Conservation (phyloP, 2,329 filamentous ascomycete species). For the Alternaria solani region DNA sequence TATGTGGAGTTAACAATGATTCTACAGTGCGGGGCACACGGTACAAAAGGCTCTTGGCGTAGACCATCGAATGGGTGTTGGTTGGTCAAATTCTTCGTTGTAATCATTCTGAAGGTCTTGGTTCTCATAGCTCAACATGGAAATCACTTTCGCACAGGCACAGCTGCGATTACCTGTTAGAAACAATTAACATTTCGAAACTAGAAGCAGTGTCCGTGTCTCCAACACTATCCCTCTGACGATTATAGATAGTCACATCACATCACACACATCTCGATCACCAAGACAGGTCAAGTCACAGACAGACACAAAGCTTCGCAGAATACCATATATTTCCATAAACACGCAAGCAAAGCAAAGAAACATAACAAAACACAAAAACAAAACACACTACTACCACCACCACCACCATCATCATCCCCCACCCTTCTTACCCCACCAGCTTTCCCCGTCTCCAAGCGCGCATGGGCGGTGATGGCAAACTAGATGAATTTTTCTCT, state of each 20-base stretch:
- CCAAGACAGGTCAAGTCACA: neutral
- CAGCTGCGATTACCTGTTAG: no score
- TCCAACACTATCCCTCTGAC: no score
- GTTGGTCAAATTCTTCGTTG: no score
- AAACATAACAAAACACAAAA: conserved; percentile 10
- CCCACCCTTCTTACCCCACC: neutral
- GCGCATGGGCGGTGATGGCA: conserved; percentile 31
- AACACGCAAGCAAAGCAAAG: neutral
- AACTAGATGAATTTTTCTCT: conserved; percentile 22
- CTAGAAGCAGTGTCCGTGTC: no score
- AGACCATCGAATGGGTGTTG: no score
- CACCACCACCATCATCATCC: conserved; percentile 17
- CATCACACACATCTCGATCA: neutral
- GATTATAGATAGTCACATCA: neutral
- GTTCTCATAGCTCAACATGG: no score
- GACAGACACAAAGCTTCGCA: neutral
- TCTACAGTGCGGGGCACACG: no score
- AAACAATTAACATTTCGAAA: no score
- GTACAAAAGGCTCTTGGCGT: no score
- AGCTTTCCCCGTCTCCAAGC: conserved; percentile 23
- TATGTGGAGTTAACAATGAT: no score
- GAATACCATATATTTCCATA: neutral
- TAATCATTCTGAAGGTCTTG: no score
- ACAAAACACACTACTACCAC: conserved; percentile 7
- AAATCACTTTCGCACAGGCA: no score